Base-by-base conservation (phyloP, 2,329 filamentous ascomycete species). In the Periconia sp. region DNA sequence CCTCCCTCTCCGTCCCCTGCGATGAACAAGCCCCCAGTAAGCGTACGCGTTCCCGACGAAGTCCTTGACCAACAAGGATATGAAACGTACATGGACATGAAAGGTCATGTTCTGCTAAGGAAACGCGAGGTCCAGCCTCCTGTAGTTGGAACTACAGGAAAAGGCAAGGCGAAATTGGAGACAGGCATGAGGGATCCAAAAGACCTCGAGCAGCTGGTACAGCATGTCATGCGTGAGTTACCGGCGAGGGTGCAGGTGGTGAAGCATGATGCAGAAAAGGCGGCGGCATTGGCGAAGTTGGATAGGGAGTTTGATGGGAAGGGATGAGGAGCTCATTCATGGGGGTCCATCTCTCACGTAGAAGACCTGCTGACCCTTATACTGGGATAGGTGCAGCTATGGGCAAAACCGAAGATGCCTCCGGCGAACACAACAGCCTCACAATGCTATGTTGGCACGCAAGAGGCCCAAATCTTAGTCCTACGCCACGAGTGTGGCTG, bases 21-120 rank as follows among this genome's bases (percentile, higher is more conserved):
- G 8, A 25, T 12, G 8, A 25, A 19, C 38, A 50, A 51, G 43
- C 47, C 54, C 5, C 52, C 61, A 2, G 55, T 63, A 29, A 65
- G 57, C 15, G 57, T 69, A 19, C 55, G 56, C n/a, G 73, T 77
- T 0, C 74, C 75, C 3, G 65, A 71, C 25, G 75, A 78, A 47
- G 74, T 78, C 1, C 66, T 77, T 7, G 74, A 77, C 38, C 71
- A 74, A 33, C 72, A 75, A 46, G 73, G 73, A 3, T 77, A 77
- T 43, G 75, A 78, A 54, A 77, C 75, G 1, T 77, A 76, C 46
- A 75, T 77, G 72, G 75, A 78, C 34, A 59, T 57, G 22, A 73
- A 74, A 45, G 75, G 75, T 5, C 73, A 77, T 43, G 74, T 77
- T n/a, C 71, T 75, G 41, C 54, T 78, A 23, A 50, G 74, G 4